Evolutionary conservation across 768 basidiomycete species (phyloP).

Genomic region (Boletus subcaerulescens): DNA sequence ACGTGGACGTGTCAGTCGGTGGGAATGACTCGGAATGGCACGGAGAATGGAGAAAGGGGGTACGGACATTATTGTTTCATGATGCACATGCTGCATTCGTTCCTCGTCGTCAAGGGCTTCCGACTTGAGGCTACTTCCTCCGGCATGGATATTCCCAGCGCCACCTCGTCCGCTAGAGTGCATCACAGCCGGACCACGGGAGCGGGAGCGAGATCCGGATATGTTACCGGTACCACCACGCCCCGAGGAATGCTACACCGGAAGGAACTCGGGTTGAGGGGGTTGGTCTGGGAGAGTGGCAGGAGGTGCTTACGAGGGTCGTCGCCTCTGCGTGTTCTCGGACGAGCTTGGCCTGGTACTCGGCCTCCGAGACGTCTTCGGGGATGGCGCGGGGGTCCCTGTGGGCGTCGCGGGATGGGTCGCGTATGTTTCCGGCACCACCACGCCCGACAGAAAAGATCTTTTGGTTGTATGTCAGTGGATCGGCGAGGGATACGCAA

Average conservation of each 20-base stretch:
- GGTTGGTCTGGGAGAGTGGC: neutral
- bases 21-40: no score
- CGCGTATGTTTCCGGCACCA: constrained; percentile 82
- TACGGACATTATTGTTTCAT: constrained; percentile 43
- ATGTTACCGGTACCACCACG: constrained; percentile 70
- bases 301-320: constrained; percentile 33
- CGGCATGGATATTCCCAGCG: constrained; percentile 51
- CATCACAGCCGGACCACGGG: constrained; percentile 36
- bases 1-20: neutral
- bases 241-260: constrained; percentile 51
- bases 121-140: constrained; percentile 26
- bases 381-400: constrained; percentile 35
- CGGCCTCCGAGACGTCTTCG: constrained; percentile 25
- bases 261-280: neutral
- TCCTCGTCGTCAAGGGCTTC: constrained; percentile 35
- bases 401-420: constrained; percentile 51
- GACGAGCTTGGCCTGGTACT: constrained; percentile 22
- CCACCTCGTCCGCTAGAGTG: constrained; percentile 65
- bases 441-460: constrained; percentile 69
- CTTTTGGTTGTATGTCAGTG: neutral
- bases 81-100: constrained; percentile 27
- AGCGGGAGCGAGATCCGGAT: constrained; percentile 46
- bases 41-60: neutral
- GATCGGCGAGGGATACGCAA: neutral
- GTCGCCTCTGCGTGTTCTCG: constrained; percentile 30